Evolutionary conservation across 768 basidiomycete species (phyloP).

Genomic region (Auriculariales sp.): DNA sequence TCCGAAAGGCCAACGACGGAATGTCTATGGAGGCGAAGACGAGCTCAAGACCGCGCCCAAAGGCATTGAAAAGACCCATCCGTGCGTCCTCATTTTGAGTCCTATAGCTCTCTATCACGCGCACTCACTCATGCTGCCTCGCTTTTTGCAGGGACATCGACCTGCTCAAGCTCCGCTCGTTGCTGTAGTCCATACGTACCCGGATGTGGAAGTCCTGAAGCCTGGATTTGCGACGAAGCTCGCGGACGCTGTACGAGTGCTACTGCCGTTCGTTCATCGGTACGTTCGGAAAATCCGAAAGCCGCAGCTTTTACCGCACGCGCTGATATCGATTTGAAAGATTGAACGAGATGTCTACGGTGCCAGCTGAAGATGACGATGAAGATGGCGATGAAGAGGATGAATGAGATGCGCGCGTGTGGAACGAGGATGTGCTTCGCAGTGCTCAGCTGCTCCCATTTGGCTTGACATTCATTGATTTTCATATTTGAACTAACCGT

Average conservation of each 20-base stretch:
- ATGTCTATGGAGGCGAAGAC: constrained; percentile 77
- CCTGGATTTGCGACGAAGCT: constrained; percentile 54
- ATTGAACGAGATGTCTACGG: constrained; percentile 58
- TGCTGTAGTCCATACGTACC: constrained; percentile 48
- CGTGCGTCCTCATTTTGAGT: constrained; percentile 24
- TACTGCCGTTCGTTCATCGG: constrained; percentile 73
- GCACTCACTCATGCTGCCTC: no score
- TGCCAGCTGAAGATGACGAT: constrained; percentile 23
- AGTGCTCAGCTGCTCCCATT: no score
- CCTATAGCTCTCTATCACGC: no score
- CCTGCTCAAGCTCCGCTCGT: constrained; percentile 71
- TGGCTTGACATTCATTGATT: no score
- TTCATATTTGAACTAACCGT: no score
- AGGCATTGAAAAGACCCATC: constrained; percentile 71
- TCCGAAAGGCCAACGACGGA: constrained; percentile 48
- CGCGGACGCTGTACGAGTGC: constrained; percentile 33
- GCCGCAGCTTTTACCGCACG: constrained; percentile 3
- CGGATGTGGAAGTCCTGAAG: constrained; percentile 55
- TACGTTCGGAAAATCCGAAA: constrained; percentile 19
- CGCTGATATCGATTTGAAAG: constrained; percentile 18
- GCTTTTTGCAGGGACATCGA: constrained; percentile 93
- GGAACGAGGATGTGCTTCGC: no score
- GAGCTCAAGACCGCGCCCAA: constrained; percentile 87
- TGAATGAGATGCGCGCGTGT: no score
- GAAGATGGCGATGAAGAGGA: no score